phyloP scores from a whole-genome alignment of 2,329 filamentous ascomycete genomes.

The Trichoderma simmonsii region DNA sequence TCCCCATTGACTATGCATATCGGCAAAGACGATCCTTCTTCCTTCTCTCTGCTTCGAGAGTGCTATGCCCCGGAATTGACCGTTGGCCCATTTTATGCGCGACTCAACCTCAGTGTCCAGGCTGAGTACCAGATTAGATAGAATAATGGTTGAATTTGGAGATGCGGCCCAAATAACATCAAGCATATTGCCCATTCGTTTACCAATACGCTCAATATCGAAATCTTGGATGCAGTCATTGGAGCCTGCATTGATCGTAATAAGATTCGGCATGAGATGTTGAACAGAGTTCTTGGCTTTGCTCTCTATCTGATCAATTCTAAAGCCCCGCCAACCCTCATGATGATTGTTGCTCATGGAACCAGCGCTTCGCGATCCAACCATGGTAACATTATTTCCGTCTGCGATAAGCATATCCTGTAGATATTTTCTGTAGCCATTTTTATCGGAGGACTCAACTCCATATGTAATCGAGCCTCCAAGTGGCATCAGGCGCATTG shows the following conservation, averaged over 20 bases:
- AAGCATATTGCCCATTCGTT: constrained; percentile 30
- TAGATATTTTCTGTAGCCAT: background rate
- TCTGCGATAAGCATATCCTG: background rate
- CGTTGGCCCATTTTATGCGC: background rate
- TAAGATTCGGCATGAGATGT: constrained; percentile 36
- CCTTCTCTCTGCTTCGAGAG: background rate
- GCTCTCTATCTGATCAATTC: constrained; percentile 38
- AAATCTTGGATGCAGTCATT: constrained; percentile 40
- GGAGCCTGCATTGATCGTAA: constrained; percentile 43
- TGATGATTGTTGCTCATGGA: constrained; percentile 41
- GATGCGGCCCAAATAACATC: background rate
- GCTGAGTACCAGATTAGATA: background rate
- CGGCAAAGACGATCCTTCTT: background rate
- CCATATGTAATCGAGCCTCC: background rate
- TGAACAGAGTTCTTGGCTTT: constrained; percentile 35
- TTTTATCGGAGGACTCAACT: background rate
- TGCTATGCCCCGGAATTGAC: background rate
- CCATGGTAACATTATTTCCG: constrained; percentile 34
- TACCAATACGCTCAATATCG: constrained; percentile 30
- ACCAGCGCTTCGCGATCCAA: constrained; percentile 39
- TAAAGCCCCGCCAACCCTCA: constrained; percentile 44
- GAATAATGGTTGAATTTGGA: background rate
- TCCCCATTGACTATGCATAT: constrained; percentile 22
- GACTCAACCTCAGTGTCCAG: background rate
- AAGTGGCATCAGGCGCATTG: background rate